phyloP scores from a whole-genome alignment of 176 grass and related monocot genomes.

The Triticum urartu region DNA sequence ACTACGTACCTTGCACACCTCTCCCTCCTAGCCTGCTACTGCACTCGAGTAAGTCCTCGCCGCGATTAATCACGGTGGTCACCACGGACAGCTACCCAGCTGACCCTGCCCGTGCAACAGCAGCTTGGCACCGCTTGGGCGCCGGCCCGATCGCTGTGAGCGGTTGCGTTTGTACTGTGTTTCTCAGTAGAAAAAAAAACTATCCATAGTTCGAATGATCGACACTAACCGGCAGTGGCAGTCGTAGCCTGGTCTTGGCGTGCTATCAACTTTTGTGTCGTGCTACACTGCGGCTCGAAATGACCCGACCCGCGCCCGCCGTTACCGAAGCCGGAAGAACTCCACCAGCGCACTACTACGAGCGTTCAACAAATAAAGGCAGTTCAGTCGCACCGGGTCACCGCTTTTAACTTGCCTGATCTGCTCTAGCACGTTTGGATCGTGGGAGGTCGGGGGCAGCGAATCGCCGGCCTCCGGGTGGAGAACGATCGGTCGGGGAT shows the following conservation, averaged over 20 bases:
- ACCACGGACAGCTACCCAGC: conserved; percentile 24
- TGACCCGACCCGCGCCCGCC: background rate
- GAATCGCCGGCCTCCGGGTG: background rate
- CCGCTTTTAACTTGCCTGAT: conserved; percentile 38
- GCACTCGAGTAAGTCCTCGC: background rate
- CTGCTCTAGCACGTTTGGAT: conserved; percentile 35
- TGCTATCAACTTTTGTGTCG: background rate
- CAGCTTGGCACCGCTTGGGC: too few species aligned
- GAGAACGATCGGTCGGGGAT: conserved; percentile 19
- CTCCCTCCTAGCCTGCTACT: background rate
- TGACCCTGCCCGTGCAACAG: too few species aligned
- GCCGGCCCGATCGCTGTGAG: too few species aligned
- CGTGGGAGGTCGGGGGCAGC: background rate
- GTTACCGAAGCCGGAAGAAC: background rate
- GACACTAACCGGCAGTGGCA: background rate
- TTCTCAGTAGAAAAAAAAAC: too few species aligned
- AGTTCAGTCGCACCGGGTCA: background rate
- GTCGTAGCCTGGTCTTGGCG: background rate
- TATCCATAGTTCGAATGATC: too few species aligned
- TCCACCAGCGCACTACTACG: background rate
- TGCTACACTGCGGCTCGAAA: background rate
- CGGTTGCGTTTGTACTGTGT: too few species aligned
- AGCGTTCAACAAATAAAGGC: background rate
- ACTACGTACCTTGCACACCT: background rate
- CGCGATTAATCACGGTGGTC: conserved; percentile 36